phyloP scores from a whole-genome alignment of 106 monocot species.

The Amphibolis antarctica region DNA sequence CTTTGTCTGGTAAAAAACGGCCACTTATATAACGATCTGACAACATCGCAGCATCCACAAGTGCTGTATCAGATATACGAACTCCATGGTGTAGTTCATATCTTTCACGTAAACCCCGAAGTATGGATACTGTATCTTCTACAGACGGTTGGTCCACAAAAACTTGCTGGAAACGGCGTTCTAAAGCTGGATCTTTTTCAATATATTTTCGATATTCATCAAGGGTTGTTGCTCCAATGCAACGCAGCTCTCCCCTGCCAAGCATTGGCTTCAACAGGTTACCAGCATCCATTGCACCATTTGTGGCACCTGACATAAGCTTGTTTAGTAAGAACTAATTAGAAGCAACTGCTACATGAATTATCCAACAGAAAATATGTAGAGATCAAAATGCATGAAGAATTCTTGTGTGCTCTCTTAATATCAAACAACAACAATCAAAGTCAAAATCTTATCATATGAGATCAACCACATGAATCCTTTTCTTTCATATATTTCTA shows the following conservation, averaged over 20 bases:
- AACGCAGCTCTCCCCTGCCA: slow-evolving; percentile 88
- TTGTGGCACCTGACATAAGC: slow-evolving; percentile 63
- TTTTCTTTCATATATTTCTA: no score
- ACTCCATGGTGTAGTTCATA: slow-evolving; percentile 99
- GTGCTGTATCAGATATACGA: slow-evolving; percentile 82
- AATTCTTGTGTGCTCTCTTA: no score
- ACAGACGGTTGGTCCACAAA: slow-evolving; percentile 93
- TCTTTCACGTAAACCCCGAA: slow-evolving; percentile 89
- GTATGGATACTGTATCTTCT: slow-evolving; percentile 90
- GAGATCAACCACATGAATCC: no score
- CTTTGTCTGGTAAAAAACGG: slow-evolving; percentile 98
- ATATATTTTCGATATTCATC: slow-evolving; percentile 98
- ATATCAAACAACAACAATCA: no score
- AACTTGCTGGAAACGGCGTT: slow-evolving; percentile 96
- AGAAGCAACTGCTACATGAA: neutral
- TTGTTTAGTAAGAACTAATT: neutral
- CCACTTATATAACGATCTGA: slow-evolving; percentile 98
- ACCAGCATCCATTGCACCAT: slow-evolving; percentile 98
- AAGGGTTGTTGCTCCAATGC: slow-evolving; percentile 96
- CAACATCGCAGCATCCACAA: slow-evolving; percentile 87
- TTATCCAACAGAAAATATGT: neutral
- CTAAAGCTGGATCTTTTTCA: slow-evolving; percentile 96
- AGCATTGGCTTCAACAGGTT: slow-evolving; percentile 98
- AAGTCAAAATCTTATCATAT: no score
- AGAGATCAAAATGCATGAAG: neutral